Percentiles rank a stretch among this genome's conserved stretches.
Evolutionary conservation across 2,329 filamentous ascomycete species (phyloP).

Genomic region (Colletotrichum noveboracense): DNA sequence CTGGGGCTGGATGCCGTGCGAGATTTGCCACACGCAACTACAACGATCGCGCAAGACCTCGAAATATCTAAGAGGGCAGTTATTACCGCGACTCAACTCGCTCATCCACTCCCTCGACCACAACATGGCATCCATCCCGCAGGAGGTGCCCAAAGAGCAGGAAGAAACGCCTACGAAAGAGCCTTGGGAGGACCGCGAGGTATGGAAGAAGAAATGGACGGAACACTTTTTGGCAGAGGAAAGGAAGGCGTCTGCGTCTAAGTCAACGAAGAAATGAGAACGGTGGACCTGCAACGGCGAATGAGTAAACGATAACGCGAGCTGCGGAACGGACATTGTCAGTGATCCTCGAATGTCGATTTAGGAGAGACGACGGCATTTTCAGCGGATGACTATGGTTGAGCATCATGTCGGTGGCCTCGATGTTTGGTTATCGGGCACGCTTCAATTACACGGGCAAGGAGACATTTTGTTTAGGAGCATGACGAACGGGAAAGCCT

Average conservation of each 20-base stretch:
- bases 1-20: slow-evolving; percentile 18
- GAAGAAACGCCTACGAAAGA: slow-evolving; percentile 14
- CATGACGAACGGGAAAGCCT: not conserved
- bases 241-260: slow-evolving; percentile 7
- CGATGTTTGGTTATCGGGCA: not conserved
- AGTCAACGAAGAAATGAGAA: slow-evolving; percentile 7
- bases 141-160: slow-evolving; percentile 17
- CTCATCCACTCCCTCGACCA: slow-evolving; percentile 20
- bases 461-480: not conserved
- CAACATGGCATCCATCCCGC: slow-evolving; percentile 20
- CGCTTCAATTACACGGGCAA: not conserved
- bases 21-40: slow-evolving; percentile 17
- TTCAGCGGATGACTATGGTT: not conserved
- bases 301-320: not conserved
- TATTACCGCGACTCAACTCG: slow-evolving; percentile 16
- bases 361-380: not conserved
- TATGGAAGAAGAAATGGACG: slow-evolving; percentile 20
- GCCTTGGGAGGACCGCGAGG: slow-evolving; percentile 19
- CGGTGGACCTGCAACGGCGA: not conserved
- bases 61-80: slow-evolving; percentile 11
- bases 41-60: slow-evolving; percentile 13
- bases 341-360: not conserved
- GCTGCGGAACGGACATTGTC: not conserved
- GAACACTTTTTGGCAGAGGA: slow-evolving; percentile 16
- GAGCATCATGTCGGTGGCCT: not conserved